Conservation (phyloP, 2,329 filamentous ascomycete species). For the Aspergillus costaricaensis region DNA sequence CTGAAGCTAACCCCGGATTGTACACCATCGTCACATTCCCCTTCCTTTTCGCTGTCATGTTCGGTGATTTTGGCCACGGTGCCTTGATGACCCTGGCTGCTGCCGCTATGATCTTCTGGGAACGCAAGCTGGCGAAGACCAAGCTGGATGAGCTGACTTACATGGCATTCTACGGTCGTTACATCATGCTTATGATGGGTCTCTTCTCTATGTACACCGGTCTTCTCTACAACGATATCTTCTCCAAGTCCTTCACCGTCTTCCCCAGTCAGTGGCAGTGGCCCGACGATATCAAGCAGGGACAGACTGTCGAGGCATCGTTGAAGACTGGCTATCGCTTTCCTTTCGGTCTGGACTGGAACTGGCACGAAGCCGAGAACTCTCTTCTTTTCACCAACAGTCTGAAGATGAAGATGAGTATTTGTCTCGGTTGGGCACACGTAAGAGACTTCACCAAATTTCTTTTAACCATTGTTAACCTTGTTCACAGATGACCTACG, state of each 20-base stretch:
- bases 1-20: constrained; percentile 93
- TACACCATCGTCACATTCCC: constrained; percentile 97
- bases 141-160: constrained; percentile 97
- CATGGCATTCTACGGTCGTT: constrained; percentile 98
- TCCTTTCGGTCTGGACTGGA: constrained; percentile 93
- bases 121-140: constrained; percentile 75
- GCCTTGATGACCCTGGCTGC: constrained; percentile 83
- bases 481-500: constrained; percentile 79
- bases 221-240: constrained; percentile 95
- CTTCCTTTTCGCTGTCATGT: constrained; percentile 99
- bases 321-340: constrained; percentile 80
- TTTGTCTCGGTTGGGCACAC: constrained; percentile 93
- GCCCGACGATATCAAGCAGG: constrained; percentile 67
- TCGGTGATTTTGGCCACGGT: constrained; percentile 95
- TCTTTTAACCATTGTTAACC: neutral
- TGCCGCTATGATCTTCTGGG: constrained; percentile 92
- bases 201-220: constrained; percentile 96
- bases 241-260: constrained; percentile 87
- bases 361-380: constrained; percentile 95
- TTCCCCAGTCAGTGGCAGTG: constrained; percentile 91
- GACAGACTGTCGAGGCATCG: constrained; percentile 64
- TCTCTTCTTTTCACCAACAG: constrained; percentile 95
- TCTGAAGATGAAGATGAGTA: constrained; percentile 99
- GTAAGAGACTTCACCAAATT: constrained; percentile 35
- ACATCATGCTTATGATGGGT: constrained; percentile 98